phyloP scores from a whole-genome alignment of 176 grass and related monocot species.

The Cenchrus fungigraminus region DNA sequence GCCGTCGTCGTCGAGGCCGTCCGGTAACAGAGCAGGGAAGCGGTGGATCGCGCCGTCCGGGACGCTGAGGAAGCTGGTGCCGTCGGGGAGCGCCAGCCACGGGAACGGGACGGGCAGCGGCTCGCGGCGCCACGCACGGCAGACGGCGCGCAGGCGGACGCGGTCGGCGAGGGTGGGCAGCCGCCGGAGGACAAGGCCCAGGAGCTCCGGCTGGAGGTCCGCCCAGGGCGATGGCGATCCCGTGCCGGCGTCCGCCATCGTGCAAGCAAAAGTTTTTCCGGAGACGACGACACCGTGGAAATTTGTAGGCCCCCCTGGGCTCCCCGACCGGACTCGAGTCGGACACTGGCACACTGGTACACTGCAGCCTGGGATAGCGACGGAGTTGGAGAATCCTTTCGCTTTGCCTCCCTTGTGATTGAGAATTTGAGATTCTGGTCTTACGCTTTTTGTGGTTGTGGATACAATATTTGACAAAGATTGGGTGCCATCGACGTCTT shows the following conservation, averaged over 20 bases:
- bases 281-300: too few relatives aligned
- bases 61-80: constrained; percentile 9
- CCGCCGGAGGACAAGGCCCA: constrained; percentile 9
- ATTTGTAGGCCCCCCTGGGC: too few relatives aligned
- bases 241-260: too few relatives aligned
- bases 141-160: constrained; percentile 16
- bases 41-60: not conserved
- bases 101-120: not conserved
- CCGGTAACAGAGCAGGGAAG: not conserved
- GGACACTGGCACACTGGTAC: too few relatives aligned
- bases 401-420: not conserved
- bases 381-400: not conserved
- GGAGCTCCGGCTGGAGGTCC: not conserved
- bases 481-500: too few relatives aligned
- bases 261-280: too few relatives aligned
- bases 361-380: too few relatives aligned
- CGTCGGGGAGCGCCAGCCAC: constrained; percentile 24
- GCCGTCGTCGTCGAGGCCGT: not conserved
- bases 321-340: too few relatives aligned
- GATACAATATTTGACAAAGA: not conserved
- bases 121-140: constrained; percentile 5
- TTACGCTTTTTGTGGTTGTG: too few relatives aligned
- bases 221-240: not conserved
- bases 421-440: too few relatives aligned
- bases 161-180: constrained; percentile 25